Base-by-base conservation (phyloP, 805 yeast species). In the Naumovozyma castellii region DNA sequence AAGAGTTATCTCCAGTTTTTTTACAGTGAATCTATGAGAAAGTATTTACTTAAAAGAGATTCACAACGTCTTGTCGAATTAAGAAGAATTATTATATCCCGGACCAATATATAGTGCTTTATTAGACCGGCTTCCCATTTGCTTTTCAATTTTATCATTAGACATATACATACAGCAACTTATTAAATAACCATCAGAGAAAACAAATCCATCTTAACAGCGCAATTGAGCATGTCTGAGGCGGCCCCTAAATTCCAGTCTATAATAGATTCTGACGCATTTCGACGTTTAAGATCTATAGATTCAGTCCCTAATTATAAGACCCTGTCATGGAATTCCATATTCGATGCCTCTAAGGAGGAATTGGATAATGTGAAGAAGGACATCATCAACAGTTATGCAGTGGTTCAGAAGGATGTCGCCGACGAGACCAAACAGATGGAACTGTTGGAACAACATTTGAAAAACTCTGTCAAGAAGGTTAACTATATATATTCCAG, bases 381-480 rank as follows among this genome's bases (percentile, higher is more conserved):
- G 2, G 62, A 55, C 35, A 39, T 57, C 8, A 28, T 18, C 3
- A 25, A 39, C 5, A 42, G 57, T n/a, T 49, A 51, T 39, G 39
- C 36, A 12, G 41, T 41, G 6, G 42, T 59, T 6, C 51, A 52
- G 19, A 55, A 49, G 19, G 66, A 61, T 36, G 49, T 65, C 4
- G 50, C 51, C 12, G 47, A 53, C 14, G 67, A 62, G 38, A 44
- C 51, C 20, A 48, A 46, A 18, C 60, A 56, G 27, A 61, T 62
- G 42, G 46, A 46, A 17, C 35, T 39, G 20, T 45, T 57, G 5
- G 56, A 57, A 27, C 16, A 28, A 6, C 51, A 53, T 32, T 34
- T 58, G 19, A 52, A 46, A 17, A 40, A 39, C 8, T 51, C 62
- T 4, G 32, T 46, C 4, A 47, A 42, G 39, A 56, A 42, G 34